phyloP scores from a whole-genome alignment of 1,139 yeast species.

The Magnusiomyces ingens region DNA sequence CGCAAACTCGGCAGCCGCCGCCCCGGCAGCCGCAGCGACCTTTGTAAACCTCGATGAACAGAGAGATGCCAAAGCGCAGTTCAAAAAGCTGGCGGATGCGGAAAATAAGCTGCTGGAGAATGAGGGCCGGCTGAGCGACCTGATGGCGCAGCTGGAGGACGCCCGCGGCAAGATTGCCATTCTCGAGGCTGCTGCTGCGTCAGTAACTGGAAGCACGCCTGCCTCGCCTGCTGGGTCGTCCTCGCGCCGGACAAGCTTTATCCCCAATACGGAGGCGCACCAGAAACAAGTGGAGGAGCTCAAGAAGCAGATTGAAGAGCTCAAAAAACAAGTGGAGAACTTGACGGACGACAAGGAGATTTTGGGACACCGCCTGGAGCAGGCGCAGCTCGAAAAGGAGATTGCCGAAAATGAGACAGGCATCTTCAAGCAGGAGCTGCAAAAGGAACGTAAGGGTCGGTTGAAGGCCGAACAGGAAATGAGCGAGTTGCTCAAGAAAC shows the following conservation, averaged over 20 bases:
- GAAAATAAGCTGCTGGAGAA: slow-evolving; percentile 30
- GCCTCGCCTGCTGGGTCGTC: too few relatives aligned
- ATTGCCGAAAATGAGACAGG: not conserved
- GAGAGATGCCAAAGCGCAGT: slow-evolving; percentile 23
- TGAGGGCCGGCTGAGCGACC: slow-evolving; percentile 27
- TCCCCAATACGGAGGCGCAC: not conserved
- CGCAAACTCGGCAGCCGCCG: slow-evolving; percentile 7
- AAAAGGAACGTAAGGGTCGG: not conserved
- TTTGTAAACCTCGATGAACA: slow-evolving; percentile 22
- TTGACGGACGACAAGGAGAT: not conserved
- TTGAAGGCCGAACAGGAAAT: slow-evolving; percentile 6
- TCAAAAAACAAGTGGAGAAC: not conserved
- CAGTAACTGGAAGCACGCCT: not conserved
- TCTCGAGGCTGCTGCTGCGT: not conserved
- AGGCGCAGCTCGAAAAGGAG: slow-evolving; percentile 2
- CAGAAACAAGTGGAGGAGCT: not conserved
- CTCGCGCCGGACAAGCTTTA: not conserved
- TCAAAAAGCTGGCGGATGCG: slow-evolving; percentile 27
- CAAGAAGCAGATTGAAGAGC: not conserved
- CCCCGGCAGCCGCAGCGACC: slow-evolving; percentile 1
- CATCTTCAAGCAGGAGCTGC: too few relatives aligned
- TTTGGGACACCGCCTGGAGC: not conserved
- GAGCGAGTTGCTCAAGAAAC: slow-evolving; percentile 9
- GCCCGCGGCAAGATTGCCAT: slow-evolving; percentile 19
- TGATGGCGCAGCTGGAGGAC: slow-evolving; percentile 25